phyloP scores from a whole-genome alignment of 345 rosid genomes.

The Eucalyptus lansdowneana region DNA sequence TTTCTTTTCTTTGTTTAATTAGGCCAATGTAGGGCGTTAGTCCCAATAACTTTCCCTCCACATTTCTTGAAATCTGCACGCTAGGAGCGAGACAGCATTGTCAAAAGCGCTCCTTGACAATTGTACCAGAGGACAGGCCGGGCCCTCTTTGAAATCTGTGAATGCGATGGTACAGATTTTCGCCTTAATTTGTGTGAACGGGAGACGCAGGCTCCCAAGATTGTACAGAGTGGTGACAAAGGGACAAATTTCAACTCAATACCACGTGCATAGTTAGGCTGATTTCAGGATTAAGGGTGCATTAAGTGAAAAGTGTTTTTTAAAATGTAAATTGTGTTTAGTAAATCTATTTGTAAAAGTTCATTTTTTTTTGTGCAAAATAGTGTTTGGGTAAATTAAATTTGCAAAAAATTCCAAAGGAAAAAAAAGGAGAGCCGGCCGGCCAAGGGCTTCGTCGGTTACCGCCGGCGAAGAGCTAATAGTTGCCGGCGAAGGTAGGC shows the following conservation, averaged over 20 bases:
- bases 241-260: background rate
- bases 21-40: background rate
- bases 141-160: background rate
- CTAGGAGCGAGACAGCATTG: background rate
- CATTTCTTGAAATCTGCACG: background rate
- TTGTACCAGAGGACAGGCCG: background rate
- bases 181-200: background rate
- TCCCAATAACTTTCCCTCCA: background rate
- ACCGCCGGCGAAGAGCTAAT: too few relatives aligned
- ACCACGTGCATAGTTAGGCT: background rate
- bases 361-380: too few relatives aligned
- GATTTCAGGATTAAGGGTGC: background rate
- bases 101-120: background rate
- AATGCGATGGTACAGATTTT: background rate
- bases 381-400: too few relatives aligned
- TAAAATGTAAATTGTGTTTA: too few relatives aligned
- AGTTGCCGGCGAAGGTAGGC: too few relatives aligned
- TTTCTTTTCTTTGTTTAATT: background rate
- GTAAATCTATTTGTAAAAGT: too few relatives aligned
- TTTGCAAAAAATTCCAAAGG: too few relatives aligned
- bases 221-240: background rate
- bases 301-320: too few relatives aligned
- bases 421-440: too few relatives aligned
- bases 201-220: background rate
- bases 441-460: too few relatives aligned